Evolutionary conservation across 495 filamentous ascomycete genomes (phyloP).

Genomic region (Xylaria flabelliformis): DNA sequence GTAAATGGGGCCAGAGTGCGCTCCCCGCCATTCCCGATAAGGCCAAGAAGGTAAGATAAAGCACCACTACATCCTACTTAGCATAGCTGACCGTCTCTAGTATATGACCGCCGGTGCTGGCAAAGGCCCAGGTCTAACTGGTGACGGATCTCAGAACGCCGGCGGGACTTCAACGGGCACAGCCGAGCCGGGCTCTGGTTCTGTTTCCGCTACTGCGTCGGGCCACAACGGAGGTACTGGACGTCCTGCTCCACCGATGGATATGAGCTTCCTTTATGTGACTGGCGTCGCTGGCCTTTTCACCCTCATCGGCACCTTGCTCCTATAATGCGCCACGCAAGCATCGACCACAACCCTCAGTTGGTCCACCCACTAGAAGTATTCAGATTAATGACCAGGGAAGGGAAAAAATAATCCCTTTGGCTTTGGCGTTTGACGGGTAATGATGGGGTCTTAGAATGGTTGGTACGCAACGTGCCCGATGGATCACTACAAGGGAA

Average conservation of each 20-base stretch:
- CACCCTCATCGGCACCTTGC: slow-evolving; percentile 67
- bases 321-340: slow-evolving; percentile 54
- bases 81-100: slow-evolving; percentile 45
- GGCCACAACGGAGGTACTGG: slow-evolving; percentile 44
- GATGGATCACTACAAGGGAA: slow-evolving; percentile 1
- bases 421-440: slow-evolving; percentile 9
- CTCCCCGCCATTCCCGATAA: slow-evolving; percentile 78
- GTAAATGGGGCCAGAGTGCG: slow-evolving; percentile 47
- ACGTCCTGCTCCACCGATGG: slow-evolving; percentile 52
- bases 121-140: slow-evolving; percentile 70
- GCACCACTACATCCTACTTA: not conserved
- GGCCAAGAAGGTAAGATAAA: slow-evolving; percentile 52
- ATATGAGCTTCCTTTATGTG: slow-evolving; percentile 61
- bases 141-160: slow-evolving; percentile 74
- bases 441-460: slow-evolving; percentile 9
- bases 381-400: slow-evolving; percentile 16
- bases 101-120: slow-evolving; percentile 79
- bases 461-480: slow-evolving; percentile 5
- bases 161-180: slow-evolving; percentile 65
- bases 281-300: slow-evolving; percentile 62
- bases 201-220: slow-evolving; percentile 51
- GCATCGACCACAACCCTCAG: not conserved
- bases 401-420: not conserved
- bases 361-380: slow-evolving; percentile 7
- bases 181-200: slow-evolving; percentile 68